Evolutionary conservation across 2,329 filamentous ascomycete genomes (phyloP).

Genomic region (Alternaria incomplexa): DNA sequence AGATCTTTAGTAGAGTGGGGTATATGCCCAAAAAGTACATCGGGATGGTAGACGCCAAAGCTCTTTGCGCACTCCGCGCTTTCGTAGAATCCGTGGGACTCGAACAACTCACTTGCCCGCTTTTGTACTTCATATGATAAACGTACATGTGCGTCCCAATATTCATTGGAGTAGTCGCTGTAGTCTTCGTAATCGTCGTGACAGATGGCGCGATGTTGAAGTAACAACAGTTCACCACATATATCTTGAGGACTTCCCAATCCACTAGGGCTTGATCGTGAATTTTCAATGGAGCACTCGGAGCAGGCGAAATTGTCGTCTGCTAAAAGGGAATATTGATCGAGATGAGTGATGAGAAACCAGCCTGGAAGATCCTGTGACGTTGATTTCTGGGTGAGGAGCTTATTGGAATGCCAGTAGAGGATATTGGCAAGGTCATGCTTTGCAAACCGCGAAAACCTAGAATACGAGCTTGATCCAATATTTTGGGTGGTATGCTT

Average conservation of each 20-base stretch:
- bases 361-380: not conserved
- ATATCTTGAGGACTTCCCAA: not conserved
- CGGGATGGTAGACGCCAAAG: not conserved
- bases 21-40: not conserved
- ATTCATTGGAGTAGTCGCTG: no score
- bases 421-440: not conserved
- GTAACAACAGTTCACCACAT: not conserved
- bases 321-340: not conserved
- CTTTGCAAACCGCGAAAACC: not conserved
- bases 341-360: not conserved
- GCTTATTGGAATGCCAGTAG: not conserved
- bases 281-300: not conserved
- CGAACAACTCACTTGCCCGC: not conserved
- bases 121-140: not conserved
- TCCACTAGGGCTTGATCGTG: not conserved
- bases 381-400: not conserved
- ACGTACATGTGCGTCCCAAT: not conserved
- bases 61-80: not conserved
- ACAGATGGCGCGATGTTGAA: not conserved
- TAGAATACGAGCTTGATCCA: not conserved
- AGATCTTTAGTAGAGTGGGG: no score
- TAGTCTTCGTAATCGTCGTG: no score
- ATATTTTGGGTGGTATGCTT: accelerated
- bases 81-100: not conserved
- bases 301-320: not conserved